A percentile compares a stretch with the other conserved stretches of the same genome.
These are phyloP conservation scores for Aspergillus sclerotialis DNA, from an alignment of 2,329 filamentous ascomycete species.

Conservation along the genomic window DNA sequence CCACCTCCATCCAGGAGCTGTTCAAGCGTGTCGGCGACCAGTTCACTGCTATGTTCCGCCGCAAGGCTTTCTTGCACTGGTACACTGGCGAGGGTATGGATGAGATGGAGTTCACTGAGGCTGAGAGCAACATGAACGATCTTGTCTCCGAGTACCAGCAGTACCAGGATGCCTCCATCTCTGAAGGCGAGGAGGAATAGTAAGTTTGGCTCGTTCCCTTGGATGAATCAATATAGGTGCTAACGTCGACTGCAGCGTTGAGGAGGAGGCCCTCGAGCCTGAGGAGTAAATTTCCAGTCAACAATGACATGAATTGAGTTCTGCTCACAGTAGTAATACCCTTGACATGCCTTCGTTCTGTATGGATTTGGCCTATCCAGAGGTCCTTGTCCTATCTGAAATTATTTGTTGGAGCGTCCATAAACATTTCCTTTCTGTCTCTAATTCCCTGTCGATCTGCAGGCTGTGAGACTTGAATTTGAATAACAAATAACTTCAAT, in stretches of 20 bases:
- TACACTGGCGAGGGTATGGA: slow-evolving; percentile 99
- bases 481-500: slow-evolving; percentile 29
- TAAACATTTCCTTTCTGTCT: slow-evolving; percentile 28
- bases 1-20: slow-evolving; percentile 98
- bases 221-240: slow-evolving; percentile 4
- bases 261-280: slow-evolving; percentile 67
- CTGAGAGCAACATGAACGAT: slow-evolving; percentile 99
- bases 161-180: slow-evolving; percentile 98
- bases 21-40: slow-evolving; percentile 99
- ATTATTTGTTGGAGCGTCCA: slow-evolving; percentile 31
- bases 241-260: slow-evolving; percentile 44
- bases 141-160: slow-evolving; percentile 99
- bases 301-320: slow-evolving; percentile 19
- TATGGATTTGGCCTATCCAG: slow-evolving; percentile 14
- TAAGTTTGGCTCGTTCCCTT: slow-evolving; percentile 24
- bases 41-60: slow-evolving; percentile 99
- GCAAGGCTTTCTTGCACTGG: slow-evolving; percentile 99
- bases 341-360: slow-evolving; percentile 28
- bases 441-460: slow-evolving; percentile 22
- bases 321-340: slow-evolving; percentile 29
- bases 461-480: slow-evolving; percentile 13
- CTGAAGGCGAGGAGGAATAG: slow-evolving; percentile 95
- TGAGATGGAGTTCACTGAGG: slow-evolving; percentile 99
- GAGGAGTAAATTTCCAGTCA: slow-evolving; percentile 55
- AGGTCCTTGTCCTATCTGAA: slow-evolving; percentile 16